Base-by-base conservation (phyloP, 768 basidiomycete species). In the Suillus bovinus region DNA sequence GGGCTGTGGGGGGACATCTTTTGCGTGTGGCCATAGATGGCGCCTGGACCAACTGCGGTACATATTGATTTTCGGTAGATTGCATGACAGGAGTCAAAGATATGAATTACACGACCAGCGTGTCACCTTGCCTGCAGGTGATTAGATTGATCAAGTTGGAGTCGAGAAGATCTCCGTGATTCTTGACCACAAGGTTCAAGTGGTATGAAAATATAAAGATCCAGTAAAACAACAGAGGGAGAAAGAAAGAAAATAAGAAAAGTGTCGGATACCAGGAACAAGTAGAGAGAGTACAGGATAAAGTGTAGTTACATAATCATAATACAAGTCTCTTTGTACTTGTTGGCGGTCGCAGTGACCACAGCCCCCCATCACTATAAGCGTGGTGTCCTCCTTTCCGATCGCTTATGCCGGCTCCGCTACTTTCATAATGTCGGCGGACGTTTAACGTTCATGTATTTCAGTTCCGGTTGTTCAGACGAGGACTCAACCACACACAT, bases 1-100 rank as follows among this genome's bases (percentile, higher is more conserved):
- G 84, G 67, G 80, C 76, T 68, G 83, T 73, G 72, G 84, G 81
- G 29, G 84, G 80, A 61, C 81, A 82, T 73, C 79, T 82, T 72
- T 75, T 83, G 78, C 80, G 79, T 68, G 77, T 50, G 49, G 49
- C 77, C 75, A 79, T 74, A 64, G 70, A 62, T 44, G 65, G 64
- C 64, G 60, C 61, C 69, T 74, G 72, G 64, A 52, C 65, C 74
- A 64, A 71, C 69, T 66, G 71, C 75, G 70, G 75, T 66, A 69
- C 57, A 59, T 49, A 55, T 34, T 64, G 68, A 62, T 64, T 56
- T 52, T 52, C 58, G 47, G 65, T 64, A 64, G 71, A 71, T 66
- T 67, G 71, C 67, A 70, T 71, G n/a, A 69, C 65, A 71, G 65
- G 66, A 64, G 66, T 63, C 68, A 61, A 72, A 74, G 74, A 67